Evolutionary conservation across 1,284 basidiomycete genomes (phyloP).

Genomic region (Cutaneotrichosporon sp.): DNA sequence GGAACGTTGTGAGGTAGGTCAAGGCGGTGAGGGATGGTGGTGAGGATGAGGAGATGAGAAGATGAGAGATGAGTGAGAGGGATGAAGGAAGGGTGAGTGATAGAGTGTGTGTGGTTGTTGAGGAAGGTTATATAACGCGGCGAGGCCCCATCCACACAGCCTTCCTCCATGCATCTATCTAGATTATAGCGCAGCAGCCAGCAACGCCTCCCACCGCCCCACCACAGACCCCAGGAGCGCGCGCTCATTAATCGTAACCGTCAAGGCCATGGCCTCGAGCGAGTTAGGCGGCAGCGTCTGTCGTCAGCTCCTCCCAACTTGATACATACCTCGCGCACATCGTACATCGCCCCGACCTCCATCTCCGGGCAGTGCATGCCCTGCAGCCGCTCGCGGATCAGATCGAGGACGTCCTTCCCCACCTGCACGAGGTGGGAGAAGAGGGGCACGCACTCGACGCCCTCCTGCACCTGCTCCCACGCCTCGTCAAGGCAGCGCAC

Average conservation of each 20-base stretch:
- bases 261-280: slow-evolving; percentile 43
- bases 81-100: background rate
- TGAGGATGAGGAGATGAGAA: too few relatives aligned
- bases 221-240: slow-evolving; percentile 39
- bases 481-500: slow-evolving; percentile 15
- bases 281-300: slow-evolving; percentile 27
- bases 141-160: background rate
- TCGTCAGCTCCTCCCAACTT: background rate
- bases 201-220: slow-evolving; percentile 36
- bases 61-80: too few relatives aligned
- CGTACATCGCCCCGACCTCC: slow-evolving; percentile 30
- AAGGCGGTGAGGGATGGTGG: background rate
- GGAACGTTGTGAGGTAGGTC: too few relatives aligned
- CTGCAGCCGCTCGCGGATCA: slow-evolving; percentile 24
- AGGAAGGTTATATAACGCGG: too few relatives aligned
- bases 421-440: background rate
- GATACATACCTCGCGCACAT: slow-evolving; percentile 34
- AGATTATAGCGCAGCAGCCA: background rate
- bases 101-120: background rate
- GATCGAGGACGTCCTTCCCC: background rate
- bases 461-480: slow-evolving; percentile 11
- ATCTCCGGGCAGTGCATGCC: slow-evolving; percentile 26
- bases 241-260: slow-evolving; percentile 45
- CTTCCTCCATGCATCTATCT: background rate
- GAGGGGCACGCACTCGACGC: background rate